Evolutionary conservation across 306 rosid genomes (phyloP), one percentile per base, ranked within the genome.

Genomic region (Cucumis sativus): DNA sequence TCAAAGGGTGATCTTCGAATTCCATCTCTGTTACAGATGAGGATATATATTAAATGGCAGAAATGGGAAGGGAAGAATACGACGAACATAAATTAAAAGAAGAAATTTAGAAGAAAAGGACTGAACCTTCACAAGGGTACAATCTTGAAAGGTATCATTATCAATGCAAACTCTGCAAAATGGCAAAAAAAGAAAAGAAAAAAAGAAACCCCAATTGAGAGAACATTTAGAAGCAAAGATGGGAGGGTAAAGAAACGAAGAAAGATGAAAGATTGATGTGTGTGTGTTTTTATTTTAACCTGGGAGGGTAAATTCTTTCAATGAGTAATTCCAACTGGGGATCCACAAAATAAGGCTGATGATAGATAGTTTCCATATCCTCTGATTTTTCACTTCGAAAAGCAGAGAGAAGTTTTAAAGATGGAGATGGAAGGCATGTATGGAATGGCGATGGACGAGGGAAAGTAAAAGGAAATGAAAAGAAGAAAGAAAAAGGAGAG

Each of bases 251-350:
- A 49, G 35, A 2, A 49, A 6, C 11, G 2, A 30, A 60, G 1
- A 45, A 12, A 35, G 13, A 7, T 51, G 69, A 76, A 14, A 52
- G 17, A 11, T 21, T 5, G 9, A 59, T 16, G 28, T 10, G 15
- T 33, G 37, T 33, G 37, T 33, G 37, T 33, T 33, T 64, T 64
- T 14, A 16, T 8, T 57, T 57, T 9, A 64, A 95, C 97, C 99
- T 86, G 11, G 99, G 98, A 59, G 99, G 98, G 77, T 92, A 78
- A 76, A 95, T 89, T 87, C 96, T 89, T 84, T 95, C 98, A 1
- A 89, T 83, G 47, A 92, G 92, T 15, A 85, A 88, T 75, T 95
- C 96, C 58, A 88, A 85, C 68, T 95, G 92, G 0, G 88, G 86
- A 81, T 91, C 87, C 54, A 92, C 79, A 56, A 78, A 88, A 10